Conservation (phyloP, 495 filamentous ascomycete genomes). For the Cairneyella variabilis region DNA sequence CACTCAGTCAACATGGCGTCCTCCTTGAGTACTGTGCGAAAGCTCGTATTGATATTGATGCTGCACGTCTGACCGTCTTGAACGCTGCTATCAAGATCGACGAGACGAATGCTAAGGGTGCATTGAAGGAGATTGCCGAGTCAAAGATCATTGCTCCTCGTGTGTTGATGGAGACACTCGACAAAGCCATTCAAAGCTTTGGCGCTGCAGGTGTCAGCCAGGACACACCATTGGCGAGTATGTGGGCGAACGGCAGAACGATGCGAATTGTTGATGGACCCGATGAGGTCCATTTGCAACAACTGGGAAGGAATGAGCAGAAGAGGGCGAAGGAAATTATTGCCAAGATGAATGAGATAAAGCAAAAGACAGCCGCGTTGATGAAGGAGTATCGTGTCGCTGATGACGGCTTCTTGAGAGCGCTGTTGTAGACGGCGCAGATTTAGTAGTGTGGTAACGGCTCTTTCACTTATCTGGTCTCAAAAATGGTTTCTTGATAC, state of each 20-base stretch:
- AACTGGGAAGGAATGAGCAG: constrained; percentile 82
- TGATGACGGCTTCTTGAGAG: too few species aligned
- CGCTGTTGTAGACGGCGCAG: too few species aligned
- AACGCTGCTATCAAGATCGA: constrained; percentile 89
- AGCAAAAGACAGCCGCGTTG: too few species aligned
- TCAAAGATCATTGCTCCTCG: constrained; percentile 78
- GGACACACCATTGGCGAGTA: constrained; percentile 77
- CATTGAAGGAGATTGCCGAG: constrained; percentile 76
- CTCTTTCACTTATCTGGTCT: too few species aligned
- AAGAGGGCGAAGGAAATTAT: too few species aligned
- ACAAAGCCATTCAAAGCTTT: constrained; percentile 77
- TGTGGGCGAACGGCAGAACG: constrained; percentile 80
- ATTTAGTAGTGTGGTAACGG: too few species aligned
- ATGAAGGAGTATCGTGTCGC: too few species aligned
- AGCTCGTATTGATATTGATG: constrained; percentile 84
- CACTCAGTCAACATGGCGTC: constrained; percentile 74
- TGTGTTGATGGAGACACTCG: constrained; percentile 70
- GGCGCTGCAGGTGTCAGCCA: constrained; percentile 81
- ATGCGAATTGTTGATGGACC: constrained; percentile 81
- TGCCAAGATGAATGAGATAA: too few species aligned
- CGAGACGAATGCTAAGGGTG: constrained; percentile 67
- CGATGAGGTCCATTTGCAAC: constrained; percentile 87
- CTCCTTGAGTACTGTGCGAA: constrained; percentile 90
- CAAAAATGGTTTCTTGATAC: too few species aligned
- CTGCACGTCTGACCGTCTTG: constrained; percentile 71